Percentiles rank a stretch among this genome's conserved stretches.
Conservation (phyloP, 2,329 filamentous ascomycete species). For the Epichloe scottii region DNA sequence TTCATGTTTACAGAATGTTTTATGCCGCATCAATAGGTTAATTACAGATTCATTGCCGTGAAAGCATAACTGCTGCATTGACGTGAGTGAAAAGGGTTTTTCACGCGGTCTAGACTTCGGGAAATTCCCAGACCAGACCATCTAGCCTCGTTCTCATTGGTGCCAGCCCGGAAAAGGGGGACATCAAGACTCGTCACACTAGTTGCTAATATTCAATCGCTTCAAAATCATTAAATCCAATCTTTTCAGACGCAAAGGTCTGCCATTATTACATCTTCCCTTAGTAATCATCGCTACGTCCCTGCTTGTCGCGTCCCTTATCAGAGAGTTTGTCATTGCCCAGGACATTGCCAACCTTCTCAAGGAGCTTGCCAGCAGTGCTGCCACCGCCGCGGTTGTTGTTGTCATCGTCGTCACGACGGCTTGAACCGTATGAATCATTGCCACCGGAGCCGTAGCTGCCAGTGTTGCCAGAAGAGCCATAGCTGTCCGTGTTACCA, state of each 20-base stretch:
- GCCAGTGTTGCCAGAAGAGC: slow-evolving; percentile 7
- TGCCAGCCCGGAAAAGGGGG: too few species aligned
- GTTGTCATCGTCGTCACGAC: not conserved
- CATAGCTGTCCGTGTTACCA: slow-evolving; percentile 11
- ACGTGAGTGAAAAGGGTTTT: too few species aligned
- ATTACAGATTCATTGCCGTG: too few species aligned
- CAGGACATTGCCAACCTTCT: slow-evolving; percentile 42
- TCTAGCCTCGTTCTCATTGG: too few species aligned
- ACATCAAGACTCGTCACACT: too few species aligned
- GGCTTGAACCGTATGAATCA: slow-evolving; percentile 6
- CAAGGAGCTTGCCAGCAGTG: slow-evolving; percentile 42
- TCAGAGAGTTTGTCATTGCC: slow-evolving; percentile 24
- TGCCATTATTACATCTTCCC: not conserved
- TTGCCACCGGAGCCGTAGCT: slow-evolving; percentile 2
- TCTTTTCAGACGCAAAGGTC: not conserved
- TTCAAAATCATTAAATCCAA: not conserved
- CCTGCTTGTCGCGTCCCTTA: slow-evolving; percentile 32
- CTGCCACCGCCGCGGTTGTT: slow-evolving; percentile 25
- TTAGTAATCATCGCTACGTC: slow-evolving; percentile 14
- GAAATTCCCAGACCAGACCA: too few species aligned
- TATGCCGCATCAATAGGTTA: too few species aligned
- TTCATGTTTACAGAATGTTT: too few species aligned
- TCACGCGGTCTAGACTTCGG: too few species aligned
- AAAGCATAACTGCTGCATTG: too few species aligned
- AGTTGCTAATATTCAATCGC: too few species aligned